Evolutionary conservation across 1,284 basidiomycete genomes (phyloP), one percentile per base, ranked within the genome.

Genomic region (Stygiomarasmius scandens): DNA sequence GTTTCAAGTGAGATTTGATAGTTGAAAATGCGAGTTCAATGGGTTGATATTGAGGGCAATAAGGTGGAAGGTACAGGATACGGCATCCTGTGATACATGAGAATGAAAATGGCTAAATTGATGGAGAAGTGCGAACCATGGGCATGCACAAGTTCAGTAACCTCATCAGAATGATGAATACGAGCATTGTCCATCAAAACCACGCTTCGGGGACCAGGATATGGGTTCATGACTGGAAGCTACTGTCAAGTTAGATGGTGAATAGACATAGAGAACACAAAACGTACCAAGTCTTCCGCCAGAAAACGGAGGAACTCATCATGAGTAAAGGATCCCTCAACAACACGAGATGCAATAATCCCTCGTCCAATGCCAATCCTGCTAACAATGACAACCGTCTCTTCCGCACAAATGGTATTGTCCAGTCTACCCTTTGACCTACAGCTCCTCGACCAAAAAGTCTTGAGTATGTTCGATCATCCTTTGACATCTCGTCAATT

Each of bases 301-400:
- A 68, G 54, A 49, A 69, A 69, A 6, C 62, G 19, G 2, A 67
- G 34, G 55, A 68, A 69, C 8, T 38, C 16, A 11, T 58, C 53
- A 8, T 54, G 56, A 12, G 63, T 67, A 3, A 69, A 62, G 0
- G 66, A 69, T 0, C 67, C 66, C n/a, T 67, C 61, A 8, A 69
- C 52, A 12, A 71, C 62, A 5, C 66, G 49, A 19, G 67, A 64
- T 2, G 66, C 53, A 12, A 69, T 51, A n/a, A 71, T 65, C 67
- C 67, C 58, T 70, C 16, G 38, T 41, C 38, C n/a, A 41, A 41
- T n/a, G 38, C 38, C 38, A 41, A 41, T 16, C n/a, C 38, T 16
- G 38, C 38, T 41, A 41, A 19, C 38, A 41, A 19, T n/a, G 38
- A 41, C 38, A 41, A 19, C n/a, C 38, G 11, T 19, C 38, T 41